Evolutionary conservation across 2,329 filamentous ascomycete species (phyloP), one percentile per base, ranked within the genome.

Genomic region (Stachybotrys chlorohalonatus): DNA sequence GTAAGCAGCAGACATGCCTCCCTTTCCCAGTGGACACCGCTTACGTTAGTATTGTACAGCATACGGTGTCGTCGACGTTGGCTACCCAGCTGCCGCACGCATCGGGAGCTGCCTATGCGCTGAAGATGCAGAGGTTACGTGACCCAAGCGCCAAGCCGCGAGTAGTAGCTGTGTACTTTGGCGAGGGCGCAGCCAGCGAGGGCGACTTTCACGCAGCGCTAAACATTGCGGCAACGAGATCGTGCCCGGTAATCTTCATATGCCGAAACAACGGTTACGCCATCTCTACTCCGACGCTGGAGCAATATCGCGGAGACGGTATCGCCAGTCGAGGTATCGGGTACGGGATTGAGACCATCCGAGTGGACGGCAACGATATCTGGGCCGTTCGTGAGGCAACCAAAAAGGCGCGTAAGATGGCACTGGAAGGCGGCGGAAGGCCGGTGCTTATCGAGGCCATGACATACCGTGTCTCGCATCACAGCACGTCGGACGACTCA

Each of bases 401-500:
- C 30, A 83, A 83, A 64, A 81, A 82, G 67, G 94, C 94, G 0
- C 82, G 92, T 2, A 79, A 82, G 51, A 82, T 93, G 65, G 92
- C 93, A 0, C 78, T 97, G 3, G 76, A 87, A 54, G 84, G 89
- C 48, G 90, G 89, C n/a, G 89, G 90, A 5, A 84, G 82, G 58
- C 91, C 90, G 0, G 82, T 99, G 0, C 75, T 99, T 7, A 87
- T 99, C 47, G 94, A 99, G 73, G 91, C 91, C 54, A 95, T 99
- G 89, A 93, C 89, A 30, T 99, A 99, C 73, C 90, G 94, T n/a
- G 92, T 97, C 48, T 93, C 89, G 7, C 91, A 99, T 68, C 94
- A 99, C 74, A 96, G 90, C 71, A 99, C 94, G 1, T 94, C 89
- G 0, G 94, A 99, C 66, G 94, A 99, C 72, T 94, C 89, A 31